Evolutionary conservation across 2,329 filamentous ascomycete species (phyloP), one percentile per base, ranked within the genome.

Genomic region (Venturia asperata): DNA sequence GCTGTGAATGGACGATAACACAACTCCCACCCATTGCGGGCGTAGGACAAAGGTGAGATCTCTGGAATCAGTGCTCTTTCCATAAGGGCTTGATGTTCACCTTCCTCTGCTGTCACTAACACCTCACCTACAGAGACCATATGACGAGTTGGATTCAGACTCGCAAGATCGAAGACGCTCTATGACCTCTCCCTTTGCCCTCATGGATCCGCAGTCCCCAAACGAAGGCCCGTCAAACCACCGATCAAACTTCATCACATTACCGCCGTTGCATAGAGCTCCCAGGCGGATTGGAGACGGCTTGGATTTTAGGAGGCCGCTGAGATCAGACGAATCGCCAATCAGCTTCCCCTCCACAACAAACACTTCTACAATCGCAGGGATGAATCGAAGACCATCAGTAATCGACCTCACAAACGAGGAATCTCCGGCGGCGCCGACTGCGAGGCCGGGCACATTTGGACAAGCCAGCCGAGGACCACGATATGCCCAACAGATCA

Each of bases 251-350:
- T 61, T 74, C 67, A 61, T 70, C 70, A 69, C 56, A 61, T 27
- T 42, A 4, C 37, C 42, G 6, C 37, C 60, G 42, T 27, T 61
- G n/a, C 39, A 61, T 43, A 71, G 69, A 67, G 74, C 68, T 58
- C 64, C 67, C 66, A 74, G 78, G 67, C 81, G 74, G 68, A 71
- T 76, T 17, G 80, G 83, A n/a, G 81, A 85, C 74, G 83, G 83
- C 4, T 75, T 79, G 56, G 84, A 86, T 68, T 82, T 77, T 67
- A 76, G 83, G 66, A 76, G 82, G 67, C 84, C 84, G 1, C 73
- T 76, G 78, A 74, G 77, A 74, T 67, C 68, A 17, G 66, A 66
- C n/a, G 21, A 63, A 3, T 41, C 34, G 43, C 49, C 43, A 39
- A 64, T 64, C 30, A 66, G 52, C 21, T 41, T 64, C 41, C 17